Percentiles rank a stretch among this genome's conserved stretches.
Conservation (phyloP, 768 basidiomycete species). For the Auricularia heimuer region DNA sequence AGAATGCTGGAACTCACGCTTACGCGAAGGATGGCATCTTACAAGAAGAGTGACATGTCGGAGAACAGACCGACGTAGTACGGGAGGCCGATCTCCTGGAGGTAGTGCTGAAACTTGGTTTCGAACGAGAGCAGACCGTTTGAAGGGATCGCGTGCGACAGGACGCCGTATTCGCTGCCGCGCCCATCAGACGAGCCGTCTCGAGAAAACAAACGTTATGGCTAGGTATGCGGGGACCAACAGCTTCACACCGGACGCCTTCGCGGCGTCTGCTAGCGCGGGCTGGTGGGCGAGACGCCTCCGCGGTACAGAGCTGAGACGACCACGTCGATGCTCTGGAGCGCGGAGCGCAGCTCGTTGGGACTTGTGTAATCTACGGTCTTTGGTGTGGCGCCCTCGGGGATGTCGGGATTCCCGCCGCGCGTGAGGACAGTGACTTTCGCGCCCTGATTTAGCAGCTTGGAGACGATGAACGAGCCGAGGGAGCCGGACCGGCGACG, state of each 20-base stretch:
- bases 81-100: neutral
- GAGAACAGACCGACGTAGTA: slow-evolving; percentile 12
- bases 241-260: slow-evolving; percentile 19
- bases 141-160: neutral
- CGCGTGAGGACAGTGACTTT: neutral
- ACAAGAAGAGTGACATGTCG: slow-evolving; percentile 7
- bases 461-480: slow-evolving; percentile 3
- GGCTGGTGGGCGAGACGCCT: slow-evolving; percentile 7
- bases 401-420: neutral
- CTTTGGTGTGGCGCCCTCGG: neutral
- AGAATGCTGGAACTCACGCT: neutral
- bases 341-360: neutral
- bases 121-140: neutral
- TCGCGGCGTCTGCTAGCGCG: slow-evolving; percentile 13
- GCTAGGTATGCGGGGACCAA: slow-evolving; percentile 17
- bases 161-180: neutral
- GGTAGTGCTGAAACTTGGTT: neutral
- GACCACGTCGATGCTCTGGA: neutral
- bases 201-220: neutral
- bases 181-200: neutral
- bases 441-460: slow-evolving; percentile 7
- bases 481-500: slow-evolving; percentile 5
- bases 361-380: neutral
- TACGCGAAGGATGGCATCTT: neutral
- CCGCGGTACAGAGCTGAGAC: neutral